Base-by-base conservation (phyloP, 805 yeast species). In the Saturnispora bothae region DNA sequence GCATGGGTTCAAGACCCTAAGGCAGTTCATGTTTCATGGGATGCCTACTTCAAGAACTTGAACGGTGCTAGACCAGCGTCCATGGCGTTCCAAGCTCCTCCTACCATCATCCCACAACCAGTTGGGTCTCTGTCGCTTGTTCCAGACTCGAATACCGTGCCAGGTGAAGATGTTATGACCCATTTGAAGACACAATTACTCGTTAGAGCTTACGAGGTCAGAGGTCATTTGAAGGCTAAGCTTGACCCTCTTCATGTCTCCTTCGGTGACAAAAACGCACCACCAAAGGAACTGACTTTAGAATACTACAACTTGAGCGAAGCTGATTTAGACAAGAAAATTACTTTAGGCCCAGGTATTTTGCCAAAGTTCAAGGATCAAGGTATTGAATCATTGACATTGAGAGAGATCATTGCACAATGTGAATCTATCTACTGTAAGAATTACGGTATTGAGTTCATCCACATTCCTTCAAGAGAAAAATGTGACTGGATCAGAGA, bases 401-500 rank as follows among this genome's bases (percentile, higher is more conserved):
- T 92, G 51, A 74, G 73, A 49, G 96, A 89, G 54, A 73, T 92
- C 49, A 71, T 92, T 48, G 71, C 65, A 36, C 64, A 74, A 45
- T 80, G 95, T 63, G 95, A 92, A 65, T 68, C 68, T 49, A 72
- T 83, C 51, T 92, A 92, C 70, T 86, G 96, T 66, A 71, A 82
- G 29, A 64, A 82, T 28, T 85, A 86, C 60, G 97, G 97, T 67
- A 74, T 83, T 42, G 97, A 92, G 68, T 92, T 86, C 66, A 80
- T 92, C 53, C 99, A 92, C 65, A 92, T 92, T 48, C 96, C 97
- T 42, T 83, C 94, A 43, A 81, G 94, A 61, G 82, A 74, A 54
- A 83, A 84, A 65, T 92, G 97, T 69, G 96, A 92, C 64, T 92
- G 99, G 99, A 76, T 92, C 60, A 82, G 98, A 68, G 94, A 84